phyloP scores from a whole-genome alignment of 805 yeast genomes.

The Yamadazyma laniorum region DNA sequence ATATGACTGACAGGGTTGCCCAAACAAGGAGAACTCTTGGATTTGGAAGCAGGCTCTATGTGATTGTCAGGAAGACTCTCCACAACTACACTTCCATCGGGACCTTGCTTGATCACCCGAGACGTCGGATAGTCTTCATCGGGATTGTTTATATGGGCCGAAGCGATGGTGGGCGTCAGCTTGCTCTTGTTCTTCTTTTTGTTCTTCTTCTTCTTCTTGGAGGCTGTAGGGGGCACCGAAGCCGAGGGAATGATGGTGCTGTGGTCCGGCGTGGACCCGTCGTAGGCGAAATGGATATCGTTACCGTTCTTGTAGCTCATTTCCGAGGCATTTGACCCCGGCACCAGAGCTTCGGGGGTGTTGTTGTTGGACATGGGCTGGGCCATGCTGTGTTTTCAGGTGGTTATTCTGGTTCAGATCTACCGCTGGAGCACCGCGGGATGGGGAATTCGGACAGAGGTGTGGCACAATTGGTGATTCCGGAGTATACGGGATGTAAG shows the following conservation, averaged over 20 bases:
- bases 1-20: slow-evolving; percentile 23
- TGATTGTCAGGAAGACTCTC: slow-evolving; percentile 46
- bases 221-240: background rate
- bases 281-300: slow-evolving; percentile 33
- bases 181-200: slow-evolving; percentile 36
- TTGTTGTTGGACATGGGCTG: slow-evolving; percentile 2
- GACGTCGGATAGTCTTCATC: slow-evolving; percentile 69
- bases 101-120: slow-evolving; percentile 64
- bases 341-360: background rate
- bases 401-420: background rate
- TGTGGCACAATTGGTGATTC: too few species aligned
- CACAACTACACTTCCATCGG: slow-evolving; percentile 76
- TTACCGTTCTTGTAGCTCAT: slow-evolving; percentile 23
- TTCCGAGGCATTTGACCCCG: background rate
- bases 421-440: background rate
- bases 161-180: slow-evolving; percentile 17
- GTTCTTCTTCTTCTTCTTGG: slow-evolving; percentile 16
- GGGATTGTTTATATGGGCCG: slow-evolving; percentile 53
- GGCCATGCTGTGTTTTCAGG: background rate
- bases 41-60: slow-evolving; percentile 7
- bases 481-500: too few species aligned
- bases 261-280: slow-evolving; percentile 4
- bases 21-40: slow-evolving; percentile 14
- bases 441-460: too few species aligned
- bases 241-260: background rate